A percentile compares a stretch with the other conserved stretches of the same genome.
These are phyloP conservation scores for Rhododendron ovatum DNA, from an alignment of 148 eudicot species.

Conservation along the genomic window DNA sequence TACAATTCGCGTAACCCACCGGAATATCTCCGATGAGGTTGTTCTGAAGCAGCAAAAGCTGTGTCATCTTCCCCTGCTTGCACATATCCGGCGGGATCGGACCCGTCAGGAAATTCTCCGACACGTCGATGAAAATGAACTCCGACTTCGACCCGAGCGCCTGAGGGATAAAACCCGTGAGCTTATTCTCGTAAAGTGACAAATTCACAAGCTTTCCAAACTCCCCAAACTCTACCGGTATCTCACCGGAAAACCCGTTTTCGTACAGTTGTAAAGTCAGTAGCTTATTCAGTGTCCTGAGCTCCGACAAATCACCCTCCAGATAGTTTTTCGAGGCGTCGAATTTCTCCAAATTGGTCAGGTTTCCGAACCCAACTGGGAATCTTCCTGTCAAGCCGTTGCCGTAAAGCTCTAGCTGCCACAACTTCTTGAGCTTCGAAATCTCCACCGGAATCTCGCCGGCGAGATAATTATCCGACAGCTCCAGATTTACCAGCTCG, in stretches of 20 bases:
- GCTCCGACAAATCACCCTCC: slow-evolving; percentile 58
- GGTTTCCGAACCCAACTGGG: slow-evolving; percentile 61
- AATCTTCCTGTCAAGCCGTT: slow-evolving; percentile 55
- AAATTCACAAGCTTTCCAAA: slow-evolving; percentile 52
- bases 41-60: slow-evolving; percentile 65
- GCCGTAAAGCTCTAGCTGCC: slow-evolving; percentile 63
- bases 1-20: slow-evolving; percentile 49
- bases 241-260: slow-evolving; percentile 56
- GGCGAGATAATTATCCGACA: slow-evolving; percentile 37
- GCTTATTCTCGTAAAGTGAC: slow-evolving; percentile 57
- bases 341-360: slow-evolving; percentile 44
- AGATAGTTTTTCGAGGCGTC: slow-evolving; percentile 63
- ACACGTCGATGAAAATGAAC: slow-evolving; percentile 69
- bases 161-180: slow-evolving; percentile 71
- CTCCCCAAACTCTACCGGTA: slow-evolving; percentile 78
- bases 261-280: slow-evolving; percentile 51
- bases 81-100: slow-evolving; percentile 88
- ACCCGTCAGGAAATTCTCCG: slow-evolving; percentile 68
- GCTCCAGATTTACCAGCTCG: slow-evolving; percentile 46
- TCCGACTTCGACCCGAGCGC: slow-evolving; percentile 75
- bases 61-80: slow-evolving; percentile 53
- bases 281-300: slow-evolving; percentile 36
- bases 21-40: slow-evolving; percentile 70
- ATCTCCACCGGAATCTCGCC: slow-evolving; percentile 66
- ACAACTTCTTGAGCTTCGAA: slow-evolving; percentile 49